A percentile compares a stretch with the other conserved stretches of the same genome.
Evolutionary conservation across 495 filamentous ascomycete species (phyloP).

Genomic region (Clohesyomyces aquaticus): DNA sequence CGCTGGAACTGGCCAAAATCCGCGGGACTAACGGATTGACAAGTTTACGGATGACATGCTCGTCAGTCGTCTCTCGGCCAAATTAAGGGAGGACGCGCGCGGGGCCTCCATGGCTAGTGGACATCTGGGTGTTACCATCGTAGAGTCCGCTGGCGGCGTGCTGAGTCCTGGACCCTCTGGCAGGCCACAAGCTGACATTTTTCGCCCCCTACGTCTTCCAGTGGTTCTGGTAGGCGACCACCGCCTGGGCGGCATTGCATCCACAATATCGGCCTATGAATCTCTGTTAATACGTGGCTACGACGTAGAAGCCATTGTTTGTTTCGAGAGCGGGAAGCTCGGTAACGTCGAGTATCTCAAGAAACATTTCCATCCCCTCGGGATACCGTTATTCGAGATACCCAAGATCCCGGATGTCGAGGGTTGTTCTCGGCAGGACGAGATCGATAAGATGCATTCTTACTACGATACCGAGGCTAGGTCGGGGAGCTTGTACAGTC

Average conservation of each 20-base stretch:
- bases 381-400: conserved; percentile 40
- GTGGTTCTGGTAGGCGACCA: conserved; percentile 73
- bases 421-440: conserved; percentile 37
- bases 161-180: conserved; percentile 74
- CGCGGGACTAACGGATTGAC: conserved; percentile 37
- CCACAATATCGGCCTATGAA: conserved; percentile 75
- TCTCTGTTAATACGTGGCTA: conserved; percentile 73
- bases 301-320: conserved; percentile 66
- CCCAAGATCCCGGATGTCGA: conserved; percentile 27
- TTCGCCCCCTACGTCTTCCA: conserved; percentile 69
- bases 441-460: conserved; percentile 57
- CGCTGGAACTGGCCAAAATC: neutral
- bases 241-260: conserved; percentile 72
- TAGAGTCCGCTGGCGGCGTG: conserved; percentile 79
- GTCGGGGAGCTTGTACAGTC: conserved; percentile 20
- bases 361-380: conserved; percentile 63
- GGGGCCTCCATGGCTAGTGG: conserved; percentile 35
- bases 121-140: conserved; percentile 52
- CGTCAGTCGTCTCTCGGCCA: conserved; percentile 53
- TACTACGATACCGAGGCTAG: conserved; percentile 63
- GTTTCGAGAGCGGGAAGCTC: conserved; percentile 66
- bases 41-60: conserved; percentile 54
- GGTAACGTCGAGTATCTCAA: conserved; percentile 67
- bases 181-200: conserved; percentile 75
- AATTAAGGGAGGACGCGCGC: conserved; percentile 51